A percentile compares a stretch with the other conserved stretches of the same genome.
Evolutionary conservation across 1,284 basidiomycete species (phyloP).

Genomic region (Farysia itapuensis): DNA sequence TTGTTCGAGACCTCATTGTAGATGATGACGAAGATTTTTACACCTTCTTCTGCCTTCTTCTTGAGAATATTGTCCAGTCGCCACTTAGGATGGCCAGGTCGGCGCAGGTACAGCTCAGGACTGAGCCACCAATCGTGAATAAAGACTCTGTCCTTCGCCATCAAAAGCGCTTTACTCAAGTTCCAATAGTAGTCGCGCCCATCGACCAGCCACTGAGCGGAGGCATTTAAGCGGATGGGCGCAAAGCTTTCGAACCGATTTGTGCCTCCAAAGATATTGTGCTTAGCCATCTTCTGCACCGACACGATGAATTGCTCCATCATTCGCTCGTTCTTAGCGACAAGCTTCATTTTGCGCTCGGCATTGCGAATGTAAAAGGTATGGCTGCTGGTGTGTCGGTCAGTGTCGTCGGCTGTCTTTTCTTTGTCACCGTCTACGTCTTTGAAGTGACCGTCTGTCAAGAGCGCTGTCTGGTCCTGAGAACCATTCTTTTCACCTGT

Average conservation of each 20-base stretch:
- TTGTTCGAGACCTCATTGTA: slow-evolving; percentile 92
- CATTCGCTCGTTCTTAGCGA: slow-evolving; percentile 87
- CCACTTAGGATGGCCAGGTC: slow-evolving; percentile 82
- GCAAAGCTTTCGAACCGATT: slow-evolving; percentile 82
- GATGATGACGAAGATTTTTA: slow-evolving; percentile 89
- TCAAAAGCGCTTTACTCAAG: slow-evolving; percentile 84
- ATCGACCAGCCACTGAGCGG: slow-evolving; percentile 98
- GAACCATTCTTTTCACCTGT: slow-evolving; percentile 23
- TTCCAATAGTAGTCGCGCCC: slow-evolving; percentile 69
- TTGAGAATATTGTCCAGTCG: slow-evolving; percentile 84
- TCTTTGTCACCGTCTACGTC: slow-evolving; percentile 23
- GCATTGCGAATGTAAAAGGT: slow-evolving; percentile 92
- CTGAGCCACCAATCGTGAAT: slow-evolving; percentile 60
- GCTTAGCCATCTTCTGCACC: slow-evolving; percentile 77
- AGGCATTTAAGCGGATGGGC: slow-evolving; percentile 87
- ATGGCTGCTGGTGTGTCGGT: slow-evolving; percentile 67
- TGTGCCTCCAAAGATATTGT: slow-evolving; percentile 75
- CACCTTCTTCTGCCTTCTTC: slow-evolving; percentile 90
- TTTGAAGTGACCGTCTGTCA: slow-evolving; percentile 51
- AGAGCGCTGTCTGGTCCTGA: slow-evolving; percentile 46
- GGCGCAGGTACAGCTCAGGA: slow-evolving; percentile 77
- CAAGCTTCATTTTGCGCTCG: slow-evolving; percentile 83
- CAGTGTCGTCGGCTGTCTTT: slow-evolving; percentile 25
- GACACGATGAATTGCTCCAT: slow-evolving; percentile 97
- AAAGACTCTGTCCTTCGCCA: slow-evolving; percentile 75